Evolutionary conservation across 805 yeast genomes (phyloP), one percentile per base, ranked within the genome.

Genomic region (Metschnikowia cerradonensis): DNA sequence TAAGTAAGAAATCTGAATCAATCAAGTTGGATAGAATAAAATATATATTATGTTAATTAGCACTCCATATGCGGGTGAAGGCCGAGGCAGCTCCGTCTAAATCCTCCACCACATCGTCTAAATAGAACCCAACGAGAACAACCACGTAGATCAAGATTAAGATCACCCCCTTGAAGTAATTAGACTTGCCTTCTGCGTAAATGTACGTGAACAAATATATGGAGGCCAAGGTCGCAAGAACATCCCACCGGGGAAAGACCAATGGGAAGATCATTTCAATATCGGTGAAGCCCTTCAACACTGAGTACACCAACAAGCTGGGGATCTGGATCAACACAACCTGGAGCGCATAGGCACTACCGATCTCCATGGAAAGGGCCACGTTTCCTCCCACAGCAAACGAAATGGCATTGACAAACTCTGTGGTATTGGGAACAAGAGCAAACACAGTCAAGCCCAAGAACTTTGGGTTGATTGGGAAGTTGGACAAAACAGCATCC

Each of bases 371-470:
- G 2, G 96, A 88, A 42, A 94, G 73, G 0, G 99, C 96, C 49
- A 94, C 96, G 59, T 94, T 94, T 1, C 99, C 99, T 59, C 92
- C 83, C 59, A 90, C 82, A 0, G 99, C 99, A 73, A 94, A 94
- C 23, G 97, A 90, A 51, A 94, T 91, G 60, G 98, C 99, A 68
- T 94, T 94, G 52, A 94, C 78, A 61, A 94, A 94, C 70, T 94
- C 99, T 0, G 99, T 94, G 6, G 98, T 90, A 63, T 91, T 94
- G 11, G 99, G 99, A 26, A 94, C 97, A 41, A 94, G 73, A 0
- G 99, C 98, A 72, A 94, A 94, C 1, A 94, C 87, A 0, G 98
- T 92, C 58, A 94, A 76, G 6, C 99, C 99, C 39, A 94, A 75
- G 63, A 94, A 84, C 63, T 94, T 92, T 17, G 96, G 96, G 60